Evolutionary conservation across 257 asterid species (phyloP), one percentile per base, ranked within the genome.

Genomic region (Asclepias syriaca): DNA sequence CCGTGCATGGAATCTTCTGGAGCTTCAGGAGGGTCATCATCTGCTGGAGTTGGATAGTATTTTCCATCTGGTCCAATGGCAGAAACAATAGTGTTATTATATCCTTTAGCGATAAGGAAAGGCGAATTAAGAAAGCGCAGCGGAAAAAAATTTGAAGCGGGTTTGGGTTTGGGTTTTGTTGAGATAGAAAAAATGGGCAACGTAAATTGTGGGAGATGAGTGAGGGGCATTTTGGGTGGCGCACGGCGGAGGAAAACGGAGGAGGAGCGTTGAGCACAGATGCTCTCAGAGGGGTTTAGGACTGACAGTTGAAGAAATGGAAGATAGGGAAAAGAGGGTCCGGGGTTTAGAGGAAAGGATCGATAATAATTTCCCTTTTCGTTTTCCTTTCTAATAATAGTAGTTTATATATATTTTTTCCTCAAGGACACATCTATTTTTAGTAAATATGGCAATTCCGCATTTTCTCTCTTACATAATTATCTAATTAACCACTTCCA

Each of bases 1-100:
- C 98, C 98, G 75, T 94, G 98, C 98, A 89, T 91, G 56, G 98
- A 91, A 70, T 94, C 98, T 72, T 94, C 98, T 3, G 93, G 84
- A 51, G 96, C 97, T 80, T 89, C 98, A 0, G 98, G 97, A 0
- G 98, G 98, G 84, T 94, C 98, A 50, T 94, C 96, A 59, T 91
- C 97, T 4, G 96, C 73, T 2, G 98, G 91, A 54, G 65, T 85
- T 2, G 98, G 96, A 79, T 94, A 86, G 83, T 82, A 87, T 65
- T 85, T 91, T 0, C 96, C 98, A 64, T 89, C 96, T 32, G 90
- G 84, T 21, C 96, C 97, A 32, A 89, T 82, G 72, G 97, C 96
- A 56, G 90, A 90, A 70, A 80, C 71, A 70, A 77, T 68, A 1
- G 51, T 54, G 66, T 13, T 74, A 57, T 13, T 74, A 29, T n/a